Conservation (phyloP, 345 rosid species). For the Cardamine resedifolia region DNA sequence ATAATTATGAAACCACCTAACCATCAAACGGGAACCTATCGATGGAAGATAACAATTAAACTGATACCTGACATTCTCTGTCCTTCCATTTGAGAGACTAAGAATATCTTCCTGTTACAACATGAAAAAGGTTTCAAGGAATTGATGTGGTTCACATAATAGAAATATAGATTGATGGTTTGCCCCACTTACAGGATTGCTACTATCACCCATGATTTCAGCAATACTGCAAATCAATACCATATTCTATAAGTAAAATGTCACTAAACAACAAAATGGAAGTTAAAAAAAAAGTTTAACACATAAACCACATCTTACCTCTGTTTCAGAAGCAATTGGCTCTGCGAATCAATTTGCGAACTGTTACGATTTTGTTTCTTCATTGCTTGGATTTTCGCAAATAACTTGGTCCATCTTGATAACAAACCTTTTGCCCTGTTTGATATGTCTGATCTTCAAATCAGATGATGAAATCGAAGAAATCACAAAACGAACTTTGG, state of each 20-base stretch:
- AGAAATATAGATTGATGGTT: constrained; percentile 15
- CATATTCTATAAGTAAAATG: constrained; percentile 32
- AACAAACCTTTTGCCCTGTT: constrained; percentile 93
- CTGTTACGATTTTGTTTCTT: constrained; percentile 68
- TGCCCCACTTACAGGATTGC: constrained; percentile 53
- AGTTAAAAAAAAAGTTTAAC: constrained; percentile 16
- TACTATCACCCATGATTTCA: constrained; percentile 75
- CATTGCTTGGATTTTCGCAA: constrained; percentile 68
- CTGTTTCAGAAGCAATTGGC: constrained; percentile 70
- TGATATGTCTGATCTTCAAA: constrained; percentile 99
- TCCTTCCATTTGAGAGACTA: constrained; percentile 51
- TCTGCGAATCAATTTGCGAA: constrained; percentile 56
- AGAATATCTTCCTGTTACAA: constrained; percentile 58
- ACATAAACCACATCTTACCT: constrained; percentile 55
- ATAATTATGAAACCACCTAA: constrained; percentile 20
- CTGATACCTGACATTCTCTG: constrained; percentile 59
- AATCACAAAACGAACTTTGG: constrained; percentile 34
- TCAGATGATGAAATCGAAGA: constrained; percentile 79
- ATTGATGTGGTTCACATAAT: constrained; percentile 8
- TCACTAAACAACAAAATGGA: constrained; percentile 11
- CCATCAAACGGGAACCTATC: constrained; percentile 15
- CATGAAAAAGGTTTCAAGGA: constrained; percentile 27
- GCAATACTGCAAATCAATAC: constrained; percentile 60
- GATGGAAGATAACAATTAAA: constrained; percentile 1
- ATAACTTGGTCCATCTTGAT: constrained; percentile 88